Conservation (phyloP, 2,329 filamentous ascomycete genomes). For the Tolypocladium album region DNA sequence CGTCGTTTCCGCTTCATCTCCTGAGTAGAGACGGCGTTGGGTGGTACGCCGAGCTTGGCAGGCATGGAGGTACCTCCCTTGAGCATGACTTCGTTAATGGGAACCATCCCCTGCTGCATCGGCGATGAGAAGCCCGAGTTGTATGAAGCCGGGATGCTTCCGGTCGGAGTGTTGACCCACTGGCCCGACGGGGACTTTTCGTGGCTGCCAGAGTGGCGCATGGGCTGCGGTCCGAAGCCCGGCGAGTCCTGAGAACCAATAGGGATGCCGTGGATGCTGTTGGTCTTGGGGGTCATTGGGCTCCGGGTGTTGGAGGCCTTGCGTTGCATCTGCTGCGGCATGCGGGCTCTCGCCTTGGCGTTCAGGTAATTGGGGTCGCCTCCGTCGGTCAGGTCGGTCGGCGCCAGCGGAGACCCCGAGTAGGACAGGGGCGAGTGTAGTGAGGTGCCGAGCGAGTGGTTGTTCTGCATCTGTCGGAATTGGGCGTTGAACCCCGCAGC, state of each 20-base stretch:
- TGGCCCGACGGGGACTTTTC: conserved; percentile 80
- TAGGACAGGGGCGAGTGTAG: conserved; percentile 29
- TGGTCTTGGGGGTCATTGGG: conserved; percentile 82
- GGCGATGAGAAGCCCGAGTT: conserved; percentile 87
- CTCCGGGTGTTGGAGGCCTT: conserved; percentile 66
- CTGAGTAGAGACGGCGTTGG: conserved; percentile 58
- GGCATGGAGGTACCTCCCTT: conserved; percentile 84
- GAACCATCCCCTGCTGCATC: conserved; percentile 54
- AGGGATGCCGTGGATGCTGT: conserved; percentile 60
- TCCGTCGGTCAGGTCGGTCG: conserved; percentile 36
- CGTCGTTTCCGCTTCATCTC: conserved; percentile 89
- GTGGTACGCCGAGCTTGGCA: conserved; percentile 59
- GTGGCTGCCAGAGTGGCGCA: conserved; percentile 58
- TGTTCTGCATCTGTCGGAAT: conserved; percentile 58
- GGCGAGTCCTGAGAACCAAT: conserved; percentile 57
- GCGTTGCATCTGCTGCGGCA: conserved; percentile 55
- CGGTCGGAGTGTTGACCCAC: conserved; percentile 76
- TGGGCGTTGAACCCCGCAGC: conserved; percentile 71
- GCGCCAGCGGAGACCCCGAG: conserved; percentile 27
- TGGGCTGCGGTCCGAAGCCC: conserved; percentile 67
- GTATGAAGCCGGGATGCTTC: conserved; percentile 71
- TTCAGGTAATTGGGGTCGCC: conserved; percentile 49
- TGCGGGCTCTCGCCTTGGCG: conserved; percentile 46
- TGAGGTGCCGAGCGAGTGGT: conserved; percentile 43
- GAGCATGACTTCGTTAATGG: conserved; percentile 82